Conservation (phyloP, 495 filamentous ascomycete species). For the Neurospora intermedia region DNA sequence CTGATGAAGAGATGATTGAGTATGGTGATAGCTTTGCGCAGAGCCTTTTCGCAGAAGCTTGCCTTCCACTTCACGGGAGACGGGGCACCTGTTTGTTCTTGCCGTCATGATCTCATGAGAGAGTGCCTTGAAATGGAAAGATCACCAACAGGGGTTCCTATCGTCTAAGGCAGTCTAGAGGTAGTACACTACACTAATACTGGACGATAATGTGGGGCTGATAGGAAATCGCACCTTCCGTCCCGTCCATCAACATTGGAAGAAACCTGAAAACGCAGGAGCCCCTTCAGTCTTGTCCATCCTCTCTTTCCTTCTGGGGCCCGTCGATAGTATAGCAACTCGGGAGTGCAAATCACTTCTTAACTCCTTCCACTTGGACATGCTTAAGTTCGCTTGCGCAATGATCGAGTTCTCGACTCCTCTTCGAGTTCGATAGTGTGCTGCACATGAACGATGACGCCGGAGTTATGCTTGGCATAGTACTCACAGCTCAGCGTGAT, state of each 20-base stretch:
- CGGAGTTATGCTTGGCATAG: not conserved
- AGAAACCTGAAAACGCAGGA: too few relatives aligned
- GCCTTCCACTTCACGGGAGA: not conserved
- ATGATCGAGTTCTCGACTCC: not conserved
- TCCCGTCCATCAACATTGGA: not conserved
- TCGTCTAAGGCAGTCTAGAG: not conserved
- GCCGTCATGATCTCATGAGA: not conserved
- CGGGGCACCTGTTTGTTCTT: not conserved
- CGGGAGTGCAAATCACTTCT: too few relatives aligned
- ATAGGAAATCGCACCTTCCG: not conserved
- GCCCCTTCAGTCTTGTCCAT: too few relatives aligned
- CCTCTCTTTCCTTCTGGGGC: too few relatives aligned
- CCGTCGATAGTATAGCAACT: too few relatives aligned
- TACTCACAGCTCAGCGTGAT: not conserved
- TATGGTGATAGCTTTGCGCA: too few relatives aligned
- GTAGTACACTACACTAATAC: not conserved
- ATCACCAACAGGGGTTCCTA: not conserved
- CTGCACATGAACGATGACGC: not conserved
- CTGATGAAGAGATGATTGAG: too few relatives aligned
- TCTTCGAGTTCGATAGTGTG: not conserved
- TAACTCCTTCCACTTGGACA: too few relatives aligned
- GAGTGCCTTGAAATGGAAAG: not conserved
- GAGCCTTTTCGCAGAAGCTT: too few relatives aligned
- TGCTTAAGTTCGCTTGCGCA: too few relatives aligned
- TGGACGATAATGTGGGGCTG: not conserved